Evolutionary conservation across 345 rosid genomes (phyloP), one percentile per base, ranked within the genome.

Genomic region (Pugionium dolabratum): DNA sequence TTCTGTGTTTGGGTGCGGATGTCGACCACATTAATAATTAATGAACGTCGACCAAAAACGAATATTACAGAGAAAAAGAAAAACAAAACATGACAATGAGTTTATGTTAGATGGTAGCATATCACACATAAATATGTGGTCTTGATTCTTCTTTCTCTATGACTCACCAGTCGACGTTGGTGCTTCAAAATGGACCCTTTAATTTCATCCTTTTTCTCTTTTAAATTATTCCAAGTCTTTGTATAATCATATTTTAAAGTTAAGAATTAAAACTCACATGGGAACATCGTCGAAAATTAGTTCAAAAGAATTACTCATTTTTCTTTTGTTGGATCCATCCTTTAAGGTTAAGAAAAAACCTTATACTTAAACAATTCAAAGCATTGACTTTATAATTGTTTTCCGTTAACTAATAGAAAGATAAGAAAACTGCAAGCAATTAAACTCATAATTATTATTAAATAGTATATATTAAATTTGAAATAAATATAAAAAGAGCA

Each of bases 391-490:
- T 73, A 1, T 59, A 32, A 30, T 27, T 44, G 0, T 53, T 44
- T 9, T 5, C 31, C 0, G 6, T 44, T 26, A 52, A 49, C 6
- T 61, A 52, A 51, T 50, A 45, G 11, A 53, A 35, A 73, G 48
- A 66, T 43, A 73, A 52, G 62, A 54, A 73, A 66, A 28, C 72
- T 60, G 73, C 53, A 74, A 67, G 69, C 64, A 67, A 18, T 18
- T 18, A 67, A 74, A 6, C 59, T 54, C 36, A 46, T n/a, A 47
- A 18, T 51, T 26, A 40, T 10, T 4, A 43, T 58, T 27, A 32
- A 56, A 46, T 93, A 90, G 79, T 43, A 65, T 4, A 28, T 48
- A 47, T 40, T 27, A 35, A 46, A 6, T 56, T 39, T 4, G 2
- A 4, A 39, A 27, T 28, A 70, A 9, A 30, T 25, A 50, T 0